Base-by-base conservation (phyloP, 805 yeast species). In the Zygosaccharomyces kombuchaensis region DNA sequence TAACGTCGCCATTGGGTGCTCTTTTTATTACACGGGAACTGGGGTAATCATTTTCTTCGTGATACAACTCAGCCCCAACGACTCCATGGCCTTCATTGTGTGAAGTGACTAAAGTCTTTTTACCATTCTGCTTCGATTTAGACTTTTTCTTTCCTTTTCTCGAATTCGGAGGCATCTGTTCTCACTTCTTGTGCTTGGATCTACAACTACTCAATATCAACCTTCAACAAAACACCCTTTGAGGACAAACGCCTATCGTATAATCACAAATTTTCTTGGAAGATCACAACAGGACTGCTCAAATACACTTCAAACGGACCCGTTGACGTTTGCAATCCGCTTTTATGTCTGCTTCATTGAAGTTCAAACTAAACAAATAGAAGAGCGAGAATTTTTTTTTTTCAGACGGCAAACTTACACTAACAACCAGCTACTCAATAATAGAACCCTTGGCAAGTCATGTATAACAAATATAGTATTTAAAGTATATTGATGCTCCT, bases 1-100 rank as follows among this genome's bases (percentile, higher is more conserved):
- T 76, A 4, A 86, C 84, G 54, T 84, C 87, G 6, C 95, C 95
- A 60, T 85, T 83, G 3, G 82, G 75, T 3, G 78, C 84, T 54
- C 82, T 81, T 53, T 78, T 82, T 37, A 84, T 80, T 4, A 84
- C 80, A 46, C 93, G 65, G 7, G 89, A 82, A 10, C 77, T 73
- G 2, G 93, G 93, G 57, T 84, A 84, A 12, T 82, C 87, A 29
- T 76, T 74, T 32, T 74, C 71, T 10, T 82, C 78, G 54, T 80
- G 71, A 56, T 74, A 75, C 21, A 80, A 54, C 38, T 78, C 73
- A 2, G 78, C 80, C 36, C 74, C 54, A 45, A 58, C 36, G 5
- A 51, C 42, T 3, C 55, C 36, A 12, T 46, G 34, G 22, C 31
- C 14, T 9, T 31, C 41, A 17, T 16, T 27, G 14, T 14, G 19